Evolutionary conservation across 2,329 filamentous ascomycete species (phyloP), one percentile per base, ranked within the genome.

Genomic region (Colletotrichum ledebouriae): DNA sequence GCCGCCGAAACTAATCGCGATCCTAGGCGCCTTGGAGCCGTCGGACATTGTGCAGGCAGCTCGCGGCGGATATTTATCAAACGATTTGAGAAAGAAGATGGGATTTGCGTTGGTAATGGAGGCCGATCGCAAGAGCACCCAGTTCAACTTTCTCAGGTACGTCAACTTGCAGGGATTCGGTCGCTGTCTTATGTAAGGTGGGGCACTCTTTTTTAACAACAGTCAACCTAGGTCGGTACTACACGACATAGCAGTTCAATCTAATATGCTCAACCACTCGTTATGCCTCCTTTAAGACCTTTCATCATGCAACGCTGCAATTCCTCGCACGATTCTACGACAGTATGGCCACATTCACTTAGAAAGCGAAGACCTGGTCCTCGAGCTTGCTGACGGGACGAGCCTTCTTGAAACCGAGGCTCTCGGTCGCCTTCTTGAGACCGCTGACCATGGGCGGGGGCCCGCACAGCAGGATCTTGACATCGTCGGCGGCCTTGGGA

Each of bases 361-460:
- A 83, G 83, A 99, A 99, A 77, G 93, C 94, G 84, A 99, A 99
- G 73, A 99, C 93, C 82, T 98, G 96, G 80, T 99, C 96, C 78
- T 95, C 92, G 61, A 98, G 90, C 89, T 98, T 98, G 90, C 94
- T 98, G 75, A 98, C 94, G 50, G 95, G 94, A 70, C 90, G 89
- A 47, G 96, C 93, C 87, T 98, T 98, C 77, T 93, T 88, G 85
- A 92, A 99, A 67, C 96, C 96, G 20, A 98, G 87, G 71, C 89
- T 87, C 82, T 97, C 94, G 58, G 94, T 91, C 6, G 94, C 89
- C 88, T 98, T 98, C 92, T 99, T 99, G 85, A 98, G 91, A 59
- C 94, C 95, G 76, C 92, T 92, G 72, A 98, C 88, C 96, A 99
- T 99, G 58, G 96, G 96, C 65, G 96, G 96, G 67, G 96, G 96